phyloP scores from a whole-genome alignment of 2,329 filamentous ascomycete species.

The Ascochyta koolunga region DNA sequence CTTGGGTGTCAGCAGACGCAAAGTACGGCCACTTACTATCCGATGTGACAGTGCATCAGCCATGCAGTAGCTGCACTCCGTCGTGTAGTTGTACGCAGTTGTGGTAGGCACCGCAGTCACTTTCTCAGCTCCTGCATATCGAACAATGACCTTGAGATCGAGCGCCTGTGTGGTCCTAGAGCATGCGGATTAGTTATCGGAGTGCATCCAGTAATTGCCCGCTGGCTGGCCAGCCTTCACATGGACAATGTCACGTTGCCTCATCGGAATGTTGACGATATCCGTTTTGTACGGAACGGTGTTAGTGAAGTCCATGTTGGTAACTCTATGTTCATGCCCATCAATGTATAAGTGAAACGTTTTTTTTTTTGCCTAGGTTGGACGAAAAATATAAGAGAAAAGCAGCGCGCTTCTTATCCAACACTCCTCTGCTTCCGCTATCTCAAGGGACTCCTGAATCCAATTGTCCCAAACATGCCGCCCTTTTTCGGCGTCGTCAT shows the following conservation, averaged over 20 bases:
- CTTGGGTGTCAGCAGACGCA: neutral
- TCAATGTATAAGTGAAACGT: slow-evolving; percentile 49
- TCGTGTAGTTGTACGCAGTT: slow-evolving; percentile 38
- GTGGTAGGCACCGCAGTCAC: slow-evolving; percentile 33
- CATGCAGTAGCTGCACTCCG: slow-evolving; percentile 43
- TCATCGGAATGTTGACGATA: slow-evolving; percentile 32
- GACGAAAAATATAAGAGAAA: slow-evolving; percentile 14
- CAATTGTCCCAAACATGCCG: slow-evolving; percentile 44
- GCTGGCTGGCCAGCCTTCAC: slow-evolving; percentile 28
- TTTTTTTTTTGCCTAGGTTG: too few species aligned
- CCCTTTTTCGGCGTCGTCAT: slow-evolving; percentile 59
- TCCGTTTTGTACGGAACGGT: slow-evolving; percentile 45
- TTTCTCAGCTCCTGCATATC: slow-evolving; percentile 37
- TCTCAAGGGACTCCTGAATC: slow-evolving; percentile 45
- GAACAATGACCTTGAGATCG: slow-evolving; percentile 46
- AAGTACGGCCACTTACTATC: slow-evolving; percentile 36
- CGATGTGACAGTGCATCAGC: slow-evolving; percentile 44
- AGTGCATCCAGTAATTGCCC: slow-evolving; percentile 35
- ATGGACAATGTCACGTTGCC: slow-evolving; percentile 40
- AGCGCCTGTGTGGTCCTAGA: slow-evolving; percentile 23
- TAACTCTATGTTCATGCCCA: slow-evolving; percentile 46
- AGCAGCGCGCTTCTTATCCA: neutral
- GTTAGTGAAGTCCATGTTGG: slow-evolving; percentile 48
- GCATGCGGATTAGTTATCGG: slow-evolving; percentile 27
- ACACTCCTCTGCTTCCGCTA: neutral